Evolutionary conservation across 2,329 filamentous ascomycete species (phyloP).

Genomic region (Fusarium torreyae): DNA sequence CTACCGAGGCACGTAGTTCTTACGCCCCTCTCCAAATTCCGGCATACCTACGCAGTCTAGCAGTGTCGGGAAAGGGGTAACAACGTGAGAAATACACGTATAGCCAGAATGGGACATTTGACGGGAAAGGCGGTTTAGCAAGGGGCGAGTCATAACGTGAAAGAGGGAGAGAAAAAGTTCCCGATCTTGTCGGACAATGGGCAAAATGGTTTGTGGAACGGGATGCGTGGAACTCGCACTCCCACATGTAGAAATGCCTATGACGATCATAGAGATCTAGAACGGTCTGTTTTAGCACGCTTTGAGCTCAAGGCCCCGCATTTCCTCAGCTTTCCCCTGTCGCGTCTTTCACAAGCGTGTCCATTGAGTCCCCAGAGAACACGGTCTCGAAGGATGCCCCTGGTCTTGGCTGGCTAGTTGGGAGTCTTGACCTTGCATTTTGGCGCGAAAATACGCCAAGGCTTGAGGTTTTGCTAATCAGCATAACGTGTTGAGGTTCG

Average conservation of each 20-base stretch:
- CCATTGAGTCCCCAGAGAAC: slow-evolving; percentile 25
- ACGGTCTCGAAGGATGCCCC: slow-evolving; percentile 34
- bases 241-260: slow-evolving; percentile 46
- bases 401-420: slow-evolving; percentile 27
- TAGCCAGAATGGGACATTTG: too few relatives aligned
- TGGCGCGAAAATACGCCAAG: slow-evolving; percentile 16
- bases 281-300: slow-evolving; percentile 43
- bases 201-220: slow-evolving; percentile 37
- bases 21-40: slow-evolving; percentile 14
- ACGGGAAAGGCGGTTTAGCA: slow-evolving; percentile 9
- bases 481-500: background rate
- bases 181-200: slow-evolving; percentile 41
- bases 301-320: slow-evolving; percentile 25
- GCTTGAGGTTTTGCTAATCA: background rate
- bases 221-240: slow-evolving; percentile 43
- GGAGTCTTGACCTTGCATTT: slow-evolving; percentile 22
- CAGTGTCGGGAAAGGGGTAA: slow-evolving; percentile 18
- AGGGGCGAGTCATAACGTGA: background rate
- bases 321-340: slow-evolving; percentile 35
- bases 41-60: slow-evolving; percentile 16
- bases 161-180: slow-evolving; percentile 24
- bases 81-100: slow-evolving; percentile 8
- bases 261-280: slow-evolving; percentile 49
- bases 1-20: slow-evolving; percentile 27
- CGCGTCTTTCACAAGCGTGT: slow-evolving; percentile 16